Evolutionary conservation across 495 filamentous ascomycete species (phyloP).

Genomic region (Neurospora sp.): DNA sequence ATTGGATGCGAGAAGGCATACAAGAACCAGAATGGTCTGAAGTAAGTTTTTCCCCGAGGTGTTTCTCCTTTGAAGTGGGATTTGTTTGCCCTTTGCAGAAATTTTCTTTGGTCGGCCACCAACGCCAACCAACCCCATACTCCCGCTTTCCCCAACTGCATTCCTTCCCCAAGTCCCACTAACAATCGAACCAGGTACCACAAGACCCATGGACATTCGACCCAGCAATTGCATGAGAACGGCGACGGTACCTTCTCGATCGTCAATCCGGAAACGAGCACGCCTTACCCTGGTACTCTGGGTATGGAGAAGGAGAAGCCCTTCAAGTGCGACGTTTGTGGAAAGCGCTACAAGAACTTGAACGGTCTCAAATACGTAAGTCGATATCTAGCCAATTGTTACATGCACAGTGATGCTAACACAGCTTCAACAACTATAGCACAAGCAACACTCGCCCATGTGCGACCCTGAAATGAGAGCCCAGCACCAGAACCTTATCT

Average conservation of each 20-base stretch:
- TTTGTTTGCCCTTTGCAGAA: neutral
- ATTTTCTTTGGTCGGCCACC: neutral
- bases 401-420: neutral
- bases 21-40: conserved; percentile 98
- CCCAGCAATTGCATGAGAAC: conserved; percentile 91
- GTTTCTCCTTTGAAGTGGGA: neutral
- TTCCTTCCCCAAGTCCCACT: conserved; percentile 16
- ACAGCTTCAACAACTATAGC: conserved; percentile 25
- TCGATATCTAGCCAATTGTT: neutral
- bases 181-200: conserved; percentile 46
- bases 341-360: conserved; percentile 98
- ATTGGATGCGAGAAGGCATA: conserved; percentile 99
- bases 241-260: conserved; percentile 95
- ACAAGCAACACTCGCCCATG: conserved; percentile 74
- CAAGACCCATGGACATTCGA: conserved; percentile 85
- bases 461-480: conserved; percentile 41
- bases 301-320: conserved; percentile 99
- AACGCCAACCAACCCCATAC: neutral
- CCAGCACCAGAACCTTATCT: conserved; percentile 25
- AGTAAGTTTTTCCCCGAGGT: conserved; percentile 42
- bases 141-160: conserved; percentile 4
- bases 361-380: conserved; percentile 85
- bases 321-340: conserved; percentile 90
- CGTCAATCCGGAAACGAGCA: conserved; percentile 88
- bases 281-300: conserved; percentile 87